Conservation (phyloP, 495 filamentous ascomycete species). For the Xylaria flabelliformis region DNA sequence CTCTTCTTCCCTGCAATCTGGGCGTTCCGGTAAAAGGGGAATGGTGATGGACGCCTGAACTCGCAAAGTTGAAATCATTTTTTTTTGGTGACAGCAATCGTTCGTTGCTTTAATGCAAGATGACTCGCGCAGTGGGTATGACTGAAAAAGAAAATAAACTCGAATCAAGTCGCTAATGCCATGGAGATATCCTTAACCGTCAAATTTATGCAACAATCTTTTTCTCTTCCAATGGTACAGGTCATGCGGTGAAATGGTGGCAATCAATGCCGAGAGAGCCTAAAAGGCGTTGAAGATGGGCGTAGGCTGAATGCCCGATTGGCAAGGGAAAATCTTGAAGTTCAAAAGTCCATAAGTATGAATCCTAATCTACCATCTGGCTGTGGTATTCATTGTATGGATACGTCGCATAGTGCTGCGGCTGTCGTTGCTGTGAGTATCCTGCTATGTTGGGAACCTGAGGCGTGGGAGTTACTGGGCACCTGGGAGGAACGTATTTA, state of each 20-base stretch:
- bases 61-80: constrained; percentile 42
- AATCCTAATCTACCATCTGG: constrained; percentile 38
- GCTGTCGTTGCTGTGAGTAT: constrained; percentile 33
- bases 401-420: constrained; percentile 38
- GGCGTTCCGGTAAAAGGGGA: constrained; percentile 24
- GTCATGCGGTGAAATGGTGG: constrained; percentile 29
- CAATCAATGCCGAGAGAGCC: constrained; percentile 18
- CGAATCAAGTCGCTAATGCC: constrained; percentile 46
- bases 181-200: constrained; percentile 47
- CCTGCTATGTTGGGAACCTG: constrained; percentile 36
- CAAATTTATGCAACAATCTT: constrained; percentile 48
- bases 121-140: constrained; percentile 44
- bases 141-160: constrained; percentile 39
- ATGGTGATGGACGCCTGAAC: constrained; percentile 36
- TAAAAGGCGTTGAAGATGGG: constrained; percentile 11
- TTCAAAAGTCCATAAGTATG: constrained; percentile 26
- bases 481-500: constrained; percentile 55
- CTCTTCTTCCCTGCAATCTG: constrained; percentile 28
- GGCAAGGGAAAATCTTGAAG: constrained; percentile 6
- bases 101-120: constrained; percentile 37
- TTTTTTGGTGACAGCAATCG: constrained; percentile 43
- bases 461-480: constrained; percentile 62
- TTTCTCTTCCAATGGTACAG: constrained; percentile 44
- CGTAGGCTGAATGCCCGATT: background rate
- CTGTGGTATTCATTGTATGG: constrained; percentile 36